These are phyloP conservation scores for Salvia sclarea DNA, from an alignment of 305 asterid genomes.

Conservation along the genomic window DNA sequence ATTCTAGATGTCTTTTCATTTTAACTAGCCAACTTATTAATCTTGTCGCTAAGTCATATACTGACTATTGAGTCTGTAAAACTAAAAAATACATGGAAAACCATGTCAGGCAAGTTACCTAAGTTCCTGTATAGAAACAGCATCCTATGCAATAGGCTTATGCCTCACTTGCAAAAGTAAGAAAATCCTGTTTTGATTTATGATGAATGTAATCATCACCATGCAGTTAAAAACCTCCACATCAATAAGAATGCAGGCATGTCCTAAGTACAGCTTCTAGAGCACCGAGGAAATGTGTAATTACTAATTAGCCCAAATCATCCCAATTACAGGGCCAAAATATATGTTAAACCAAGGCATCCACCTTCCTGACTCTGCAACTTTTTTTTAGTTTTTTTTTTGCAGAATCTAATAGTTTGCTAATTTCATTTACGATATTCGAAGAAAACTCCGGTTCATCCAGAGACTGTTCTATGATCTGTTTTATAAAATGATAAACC, in stretches of 20 bases:
- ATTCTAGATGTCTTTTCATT: not conserved
- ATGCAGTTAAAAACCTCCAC: not conserved
- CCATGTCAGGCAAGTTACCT: not conserved
- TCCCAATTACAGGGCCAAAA: not conserved
- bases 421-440: not conserved
- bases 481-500: not conserved
- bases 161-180: not conserved
- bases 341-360: not conserved
- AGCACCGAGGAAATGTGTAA: not conserved
- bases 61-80: not conserved
- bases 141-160: not conserved
- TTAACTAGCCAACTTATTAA: not conserved
- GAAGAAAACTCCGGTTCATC: too few species aligned
- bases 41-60: not conserved
- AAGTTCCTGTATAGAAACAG: not conserved
- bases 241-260: not conserved
- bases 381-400: not conserved
- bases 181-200: too few species aligned
- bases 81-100: not conserved
- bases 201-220: not conserved
- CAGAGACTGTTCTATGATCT: slow-evolving; percentile 4
- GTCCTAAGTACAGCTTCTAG: not conserved
- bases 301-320: not conserved
- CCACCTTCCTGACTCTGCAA: slow-evolving; percentile 18
- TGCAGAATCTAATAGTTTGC: not conserved